Evolutionary conservation across 2,329 filamentous ascomycete species (phyloP).

Genomic region (Venturia aucupariae): DNA sequence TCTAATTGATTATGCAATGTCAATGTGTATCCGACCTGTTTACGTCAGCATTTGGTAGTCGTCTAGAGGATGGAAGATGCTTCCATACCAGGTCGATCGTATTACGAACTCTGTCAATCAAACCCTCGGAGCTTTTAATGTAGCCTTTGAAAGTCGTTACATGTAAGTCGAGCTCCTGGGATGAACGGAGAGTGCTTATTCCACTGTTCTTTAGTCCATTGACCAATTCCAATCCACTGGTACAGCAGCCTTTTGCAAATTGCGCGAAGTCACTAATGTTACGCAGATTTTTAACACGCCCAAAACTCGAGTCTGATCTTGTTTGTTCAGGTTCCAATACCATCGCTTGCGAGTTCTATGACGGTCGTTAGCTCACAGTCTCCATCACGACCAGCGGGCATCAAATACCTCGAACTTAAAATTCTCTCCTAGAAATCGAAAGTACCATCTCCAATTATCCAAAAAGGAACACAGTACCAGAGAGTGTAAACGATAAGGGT

Average conservation of each 20-base stretch:
- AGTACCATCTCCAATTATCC: neutral
- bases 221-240: neutral
- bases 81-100: slow-evolving; percentile 5
- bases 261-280: slow-evolving; percentile 2
- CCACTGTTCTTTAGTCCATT: neutral
- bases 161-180: neutral
- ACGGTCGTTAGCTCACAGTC: neutral
- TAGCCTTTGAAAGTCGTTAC: neutral
- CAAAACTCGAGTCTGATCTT: neutral
- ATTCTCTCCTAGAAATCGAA: neutral
- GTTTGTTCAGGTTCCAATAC: neutral
- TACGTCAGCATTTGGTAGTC: neutral
- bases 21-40: slow-evolving; percentile 15
- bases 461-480: neutral
- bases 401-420: neutral
- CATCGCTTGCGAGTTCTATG: neutral
- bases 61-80: too few species aligned
- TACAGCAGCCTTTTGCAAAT: neutral
- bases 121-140: neutral
- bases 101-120: slow-evolving; percentile 5
- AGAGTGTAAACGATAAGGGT: neutral
- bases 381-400: neutral
- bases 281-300: neutral
- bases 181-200: neutral
- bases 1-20: slow-evolving; percentile 16